Base-by-base conservation (phyloP, 2,329 filamentous ascomycete genomes). In the Colletotrichum sidae region DNA sequence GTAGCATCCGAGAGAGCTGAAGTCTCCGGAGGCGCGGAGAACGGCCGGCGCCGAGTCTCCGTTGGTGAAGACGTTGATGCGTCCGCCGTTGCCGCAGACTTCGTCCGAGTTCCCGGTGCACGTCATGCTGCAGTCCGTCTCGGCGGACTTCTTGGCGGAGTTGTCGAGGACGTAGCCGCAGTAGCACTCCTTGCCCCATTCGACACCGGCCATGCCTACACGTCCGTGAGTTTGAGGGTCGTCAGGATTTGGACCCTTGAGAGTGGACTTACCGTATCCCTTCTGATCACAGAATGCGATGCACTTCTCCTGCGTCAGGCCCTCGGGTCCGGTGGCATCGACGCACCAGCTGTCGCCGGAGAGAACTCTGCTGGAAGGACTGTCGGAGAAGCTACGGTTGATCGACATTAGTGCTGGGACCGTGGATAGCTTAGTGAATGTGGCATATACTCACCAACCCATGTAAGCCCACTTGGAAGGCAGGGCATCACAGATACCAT, bases 1-100 rank as follows among this genome's bases (percentile, higher is more conserved):
- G 70, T 85, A 90, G 77, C 90, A 92, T 55, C 89, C 90, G 13
- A 84, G 73, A 68, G 87, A 83, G 46, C 79, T 78, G 80, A 88
- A 92, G 50, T 82, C 79, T 56, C 79, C 79, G 41, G 83, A 78
- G 34, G 81, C 82, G 33, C 83, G 73, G 54, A 84, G 76, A 15
- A 75, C 77, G 65, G 76, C 75, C 35, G 78, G 76, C 47, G 77
- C 72, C 67, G 83, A 84, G 38, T 81, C 84, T 4, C 81, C 78
- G 56, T 85, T 83, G 70, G 81, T 76, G 71, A 78, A 85, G 70
- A 84, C 65, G 4, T 83, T 84, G 60, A 87, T 80, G 34, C 74
- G 70, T 7, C 78, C 76, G 60, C 81, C 77, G 15, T 83, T 81
- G 59, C 84, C 85, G 67, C 84, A 87, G 37, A 67, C 76, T 71